Evolutionary conservation across 805 yeast genomes (phyloP).

Genomic region (Myxozyma melibiosi): DNA sequence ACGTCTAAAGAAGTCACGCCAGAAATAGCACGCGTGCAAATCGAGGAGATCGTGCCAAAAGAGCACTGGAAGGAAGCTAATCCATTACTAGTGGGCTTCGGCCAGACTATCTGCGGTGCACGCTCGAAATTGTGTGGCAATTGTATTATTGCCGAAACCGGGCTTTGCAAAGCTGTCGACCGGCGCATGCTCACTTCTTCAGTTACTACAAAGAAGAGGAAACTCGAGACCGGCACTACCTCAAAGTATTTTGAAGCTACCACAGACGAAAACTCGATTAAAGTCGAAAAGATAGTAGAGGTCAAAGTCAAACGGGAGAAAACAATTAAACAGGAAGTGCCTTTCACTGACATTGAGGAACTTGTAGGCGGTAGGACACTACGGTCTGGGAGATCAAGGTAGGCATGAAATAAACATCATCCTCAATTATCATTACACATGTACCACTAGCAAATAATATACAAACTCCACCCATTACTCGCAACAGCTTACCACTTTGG

Average conservation of each 20-base stretch:
- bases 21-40: slow-evolving; percentile 66
- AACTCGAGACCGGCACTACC: background rate
- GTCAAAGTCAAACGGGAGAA: background rate
- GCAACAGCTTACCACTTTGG: slow-evolving; percentile 26
- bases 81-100: slow-evolving; percentile 88
- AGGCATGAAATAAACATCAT: background rate
- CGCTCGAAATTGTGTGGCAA: slow-evolving; percentile 67
- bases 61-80: slow-evolving; percentile 82
- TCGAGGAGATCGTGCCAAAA: slow-evolving; percentile 74
- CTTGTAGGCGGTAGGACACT: background rate
- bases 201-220: slow-evolving; percentile 6
- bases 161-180: slow-evolving; percentile 57
- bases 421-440: background rate
- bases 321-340: background rate
- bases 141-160: slow-evolving; percentile 58
- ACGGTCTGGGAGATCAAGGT: background rate
- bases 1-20: slow-evolving; percentile 55
- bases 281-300: background rate
- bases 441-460: background rate
- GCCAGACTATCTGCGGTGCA: slow-evolving; percentile 76
- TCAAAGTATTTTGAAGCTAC: background rate
- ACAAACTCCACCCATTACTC: background rate
- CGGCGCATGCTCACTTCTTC: background rate
- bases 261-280: background rate
- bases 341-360: slow-evolving; percentile 19